Evolutionary conservation across 176 grass and related monocot genomes (phyloP).

Genomic region (Musa beccarii): DNA sequence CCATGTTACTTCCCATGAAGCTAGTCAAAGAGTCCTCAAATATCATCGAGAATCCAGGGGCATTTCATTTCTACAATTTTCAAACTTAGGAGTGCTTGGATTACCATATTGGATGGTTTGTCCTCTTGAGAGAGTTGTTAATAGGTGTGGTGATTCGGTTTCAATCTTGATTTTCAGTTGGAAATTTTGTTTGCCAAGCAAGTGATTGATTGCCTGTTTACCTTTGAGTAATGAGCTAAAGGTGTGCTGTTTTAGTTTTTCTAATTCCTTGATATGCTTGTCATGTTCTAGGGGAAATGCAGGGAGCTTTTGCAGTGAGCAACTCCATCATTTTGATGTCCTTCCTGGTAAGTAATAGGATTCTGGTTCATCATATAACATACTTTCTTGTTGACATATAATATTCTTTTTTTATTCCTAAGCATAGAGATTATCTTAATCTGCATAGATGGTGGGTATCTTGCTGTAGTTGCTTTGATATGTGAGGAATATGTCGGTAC

Average conservation of each 20-base stretch:
- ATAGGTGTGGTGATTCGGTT: constrained; percentile 40
- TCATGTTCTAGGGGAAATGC: constrained; percentile 34
- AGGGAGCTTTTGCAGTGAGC: constrained; percentile 31
- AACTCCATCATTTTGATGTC: constrained; percentile 44
- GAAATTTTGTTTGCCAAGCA: background rate
- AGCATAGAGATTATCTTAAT: background rate
- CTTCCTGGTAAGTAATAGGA: constrained; percentile 54
- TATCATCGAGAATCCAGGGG: constrained; percentile 38
- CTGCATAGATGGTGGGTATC: background rate
- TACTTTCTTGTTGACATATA: background rate
- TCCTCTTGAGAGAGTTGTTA: constrained; percentile 60
- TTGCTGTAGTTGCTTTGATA: background rate
- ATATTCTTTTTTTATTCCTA: background rate
- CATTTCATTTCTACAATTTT: constrained; percentile 53
- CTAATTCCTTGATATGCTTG: constrained; percentile 12
- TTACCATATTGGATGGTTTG: constrained; percentile 71
- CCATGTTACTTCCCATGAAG: constrained; percentile 34
- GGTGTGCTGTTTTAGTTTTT: background rate
- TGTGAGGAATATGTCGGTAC: background rate
- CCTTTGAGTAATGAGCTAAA: background rate
- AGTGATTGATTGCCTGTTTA: constrained; percentile 12
- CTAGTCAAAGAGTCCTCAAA: constrained; percentile 60
- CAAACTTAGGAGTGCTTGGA: constrained; percentile 60
- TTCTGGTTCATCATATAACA: background rate
- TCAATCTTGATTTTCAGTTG: background rate